Base-by-base conservation (phyloP, 2,329 filamentous ascomycete genomes). In the Huntiella abstrusa region DNA sequence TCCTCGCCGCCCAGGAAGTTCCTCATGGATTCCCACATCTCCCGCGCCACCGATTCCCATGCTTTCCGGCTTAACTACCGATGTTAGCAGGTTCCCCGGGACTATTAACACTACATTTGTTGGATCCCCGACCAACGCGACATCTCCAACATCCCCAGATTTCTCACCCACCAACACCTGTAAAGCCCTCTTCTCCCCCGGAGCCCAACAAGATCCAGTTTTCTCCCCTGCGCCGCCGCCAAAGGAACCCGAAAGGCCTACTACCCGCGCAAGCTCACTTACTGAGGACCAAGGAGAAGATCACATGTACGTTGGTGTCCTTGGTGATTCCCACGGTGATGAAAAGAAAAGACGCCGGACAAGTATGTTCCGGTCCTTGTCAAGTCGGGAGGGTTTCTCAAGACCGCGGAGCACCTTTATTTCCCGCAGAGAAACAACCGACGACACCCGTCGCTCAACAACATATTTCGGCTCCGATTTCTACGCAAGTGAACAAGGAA, bases 221-320 rank as follows among this genome's bases (percentile, higher is more conserved):
- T 47, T 49, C 22, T 49, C 48, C 8, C 45, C 44, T 3, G 35
- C 39, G 12, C 22, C 6, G 22, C 22, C 22, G 3, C 4, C 7
- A 7, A n/a, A 32, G 6, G 10, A 13, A 8, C 22, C 41, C 19
- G 36, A 39, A 7, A 36, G 44, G 33, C 44, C 44, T 12, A 13
- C 10, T 11, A 47, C 48, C 8, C 32, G 44, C n/a, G 44, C 44
- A 3, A 40, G 43, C 28, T 33, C 46, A 35, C 35, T 43, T 6
- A 19, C 22, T 5, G 48, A 47, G 12, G 39, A 10, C 6, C 28
- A 43, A 10, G 41, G n/a, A 15, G 33, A 35, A 28, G 44, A 49
- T 19, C 45, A 39, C 4, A 49, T 49, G 48, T 49, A 47, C 34
- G 48, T 36, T 12, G 48, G 48, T 32, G 48, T 49, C 13, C 33